phyloP scores from a whole-genome alignment of 306 rosid species.

The Vigna hirtella region DNA sequence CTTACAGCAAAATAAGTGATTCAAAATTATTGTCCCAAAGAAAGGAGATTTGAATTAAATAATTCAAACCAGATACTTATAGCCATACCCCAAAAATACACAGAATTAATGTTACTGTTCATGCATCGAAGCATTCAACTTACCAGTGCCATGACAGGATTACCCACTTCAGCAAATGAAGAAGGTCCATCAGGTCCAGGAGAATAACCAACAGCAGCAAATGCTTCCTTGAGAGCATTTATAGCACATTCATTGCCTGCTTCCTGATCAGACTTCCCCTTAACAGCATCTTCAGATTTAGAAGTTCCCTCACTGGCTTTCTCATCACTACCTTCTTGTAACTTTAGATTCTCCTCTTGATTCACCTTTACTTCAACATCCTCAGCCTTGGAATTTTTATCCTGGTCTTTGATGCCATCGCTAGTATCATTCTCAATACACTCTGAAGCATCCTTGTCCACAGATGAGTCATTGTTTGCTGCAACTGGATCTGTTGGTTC shows the following conservation, averaged over 20 bases:
- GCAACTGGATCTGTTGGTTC: conserved; percentile 62
- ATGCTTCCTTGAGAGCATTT: conserved; percentile 84
- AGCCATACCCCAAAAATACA: conserved; percentile 17
- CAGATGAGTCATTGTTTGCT: conserved; percentile 54
- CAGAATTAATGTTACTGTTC: conserved; percentile 7
- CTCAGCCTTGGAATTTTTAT: conserved; percentile 60
- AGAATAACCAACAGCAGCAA: conserved; percentile 81
- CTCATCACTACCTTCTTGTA: conserved; percentile 54
- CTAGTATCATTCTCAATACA: conserved; percentile 50
- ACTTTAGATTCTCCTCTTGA: conserved; percentile 52
- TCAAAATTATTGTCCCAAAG: conserved; percentile 20
- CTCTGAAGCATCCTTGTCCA: conserved; percentile 60
- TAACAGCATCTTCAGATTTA: conserved; percentile 55
- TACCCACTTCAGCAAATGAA: conserved; percentile 88
- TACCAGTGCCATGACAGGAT: conserved; percentile 95
- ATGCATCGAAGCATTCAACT: conserved; percentile 47
- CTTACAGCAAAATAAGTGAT: conserved; percentile 27
- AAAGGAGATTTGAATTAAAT: conserved; percentile 10
- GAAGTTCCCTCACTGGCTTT: conserved; percentile 57
- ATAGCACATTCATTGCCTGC: conserved; percentile 61
- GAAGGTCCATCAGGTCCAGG: conserved; percentile 65
- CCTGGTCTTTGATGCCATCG: conserved; percentile 55
- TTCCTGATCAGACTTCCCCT: conserved; percentile 54
- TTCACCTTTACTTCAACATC: conserved; percentile 53
- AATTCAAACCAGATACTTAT: conserved; percentile 26